A percentile compares a stretch with the other conserved stretches of the same genome.
phyloP scores from a whole-genome alignment of 2,329 filamentous ascomycete genomes.

The Colletotrichum siamense region DNA sequence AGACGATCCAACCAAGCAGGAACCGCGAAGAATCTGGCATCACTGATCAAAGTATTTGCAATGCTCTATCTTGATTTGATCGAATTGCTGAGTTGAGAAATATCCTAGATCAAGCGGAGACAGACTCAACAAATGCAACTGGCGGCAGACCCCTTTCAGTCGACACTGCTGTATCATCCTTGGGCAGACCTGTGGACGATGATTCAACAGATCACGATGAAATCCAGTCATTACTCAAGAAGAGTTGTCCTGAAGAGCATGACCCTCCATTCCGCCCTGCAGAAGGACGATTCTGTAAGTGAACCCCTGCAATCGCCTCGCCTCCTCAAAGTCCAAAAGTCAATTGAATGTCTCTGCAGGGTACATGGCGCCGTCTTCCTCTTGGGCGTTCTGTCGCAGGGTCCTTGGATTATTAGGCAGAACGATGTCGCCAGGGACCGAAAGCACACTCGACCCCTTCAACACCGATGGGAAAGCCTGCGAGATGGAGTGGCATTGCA shows the following conservation, averaged over 20 bases:
- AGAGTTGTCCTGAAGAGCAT: background rate
- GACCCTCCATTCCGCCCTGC: background rate
- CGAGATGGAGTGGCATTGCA: background rate
- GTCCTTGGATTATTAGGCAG: background rate
- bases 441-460: background rate
- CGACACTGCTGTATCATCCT: background rate
- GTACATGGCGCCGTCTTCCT: background rate
- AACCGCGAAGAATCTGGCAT: background rate
- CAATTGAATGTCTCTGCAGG: background rate
- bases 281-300: background rate
- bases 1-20: background rate
- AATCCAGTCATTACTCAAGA: background rate
- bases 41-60: background rate
- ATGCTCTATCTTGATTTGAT: background rate
- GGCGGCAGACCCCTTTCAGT: background rate
- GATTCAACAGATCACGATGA: background rate
- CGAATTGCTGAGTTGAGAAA: background rate
- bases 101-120: background rate
- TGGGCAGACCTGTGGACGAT: background rate
- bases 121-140: background rate
- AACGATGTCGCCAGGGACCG: background rate
- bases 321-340: background rate
- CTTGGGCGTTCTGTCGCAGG: background rate
- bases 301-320: background rate
- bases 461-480: slow-evolving; percentile 1